Base-by-base conservation (phyloP, 768 basidiomycete genomes). In the Naganishia friedmannii region DNA sequence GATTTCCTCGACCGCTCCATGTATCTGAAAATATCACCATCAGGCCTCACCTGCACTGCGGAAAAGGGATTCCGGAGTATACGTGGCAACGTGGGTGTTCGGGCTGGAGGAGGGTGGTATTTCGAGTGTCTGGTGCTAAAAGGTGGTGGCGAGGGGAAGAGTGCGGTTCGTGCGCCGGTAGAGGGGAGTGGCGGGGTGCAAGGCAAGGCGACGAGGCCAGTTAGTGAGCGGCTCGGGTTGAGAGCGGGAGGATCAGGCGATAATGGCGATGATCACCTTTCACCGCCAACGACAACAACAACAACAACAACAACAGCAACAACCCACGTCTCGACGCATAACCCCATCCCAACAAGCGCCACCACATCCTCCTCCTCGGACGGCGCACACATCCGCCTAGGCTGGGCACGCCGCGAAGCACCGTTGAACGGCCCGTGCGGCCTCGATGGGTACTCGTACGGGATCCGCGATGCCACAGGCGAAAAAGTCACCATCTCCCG, bases 371-470 rank as follows among this genome's bases (percentile, higher is more conserved):
- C 46, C 0, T 45, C 60, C 75, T 80, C 82, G 10, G 87, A 89
- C 77, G 91, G 89, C 29, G 86, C 90, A 65, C 89, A 97, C 82
- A 89, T 98, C 42, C 84, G 96, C 21, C 82, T 98, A 0, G 96
- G 96, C 0, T 95, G 92, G 88, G 95, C 87, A 2, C 84, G 96
- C 46, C 85, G 96, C 68, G 96, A 99, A 80, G 90, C 93, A 8
- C 88, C 90, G n/a, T 83, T 98, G 53, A 95, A 96, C 74, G 92
- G 88, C 0, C 96, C 96, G 0, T 93, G 88, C 19, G 96, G 96
- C 0, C 82, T 94, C 13, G 96, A 99, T 76, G 94, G 90, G 2
- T 97, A 98, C 80, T 89, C 89, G 72, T 98, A 98, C 77, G 92
- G 89, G 7, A 85, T 88, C 75, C 87, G 95, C 63, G 96, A 99